phyloP scores from a whole-genome alignment of 176 grass and related monocot genomes.

The Calamus simplicifolius region DNA sequence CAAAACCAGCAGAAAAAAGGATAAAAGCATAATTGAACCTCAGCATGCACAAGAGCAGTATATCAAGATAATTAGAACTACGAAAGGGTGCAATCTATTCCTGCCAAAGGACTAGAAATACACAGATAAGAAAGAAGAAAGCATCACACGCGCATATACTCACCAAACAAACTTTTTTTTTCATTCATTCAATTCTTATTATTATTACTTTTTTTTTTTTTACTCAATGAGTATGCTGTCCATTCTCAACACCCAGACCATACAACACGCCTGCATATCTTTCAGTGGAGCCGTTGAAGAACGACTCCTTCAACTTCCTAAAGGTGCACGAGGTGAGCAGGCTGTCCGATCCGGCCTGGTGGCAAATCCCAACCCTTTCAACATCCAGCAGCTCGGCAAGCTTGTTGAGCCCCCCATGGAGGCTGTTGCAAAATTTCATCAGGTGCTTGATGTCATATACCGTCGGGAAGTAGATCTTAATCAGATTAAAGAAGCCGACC shows the following conservation, averaged over 20 bases:
- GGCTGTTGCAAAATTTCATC: constrained; percentile 50
- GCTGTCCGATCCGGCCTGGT: constrained; percentile 68
- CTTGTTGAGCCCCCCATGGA: constrained; percentile 65
- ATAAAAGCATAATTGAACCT: too few species aligned
- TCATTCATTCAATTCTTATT: constrained; percentile 26
- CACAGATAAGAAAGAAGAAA: not conserved
- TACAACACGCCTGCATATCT: constrained; percentile 63
- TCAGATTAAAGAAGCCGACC: constrained; percentile 32
- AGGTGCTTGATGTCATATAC: constrained; percentile 79
- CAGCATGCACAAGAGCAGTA: not conserved
- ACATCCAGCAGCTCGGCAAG: constrained; percentile 39
- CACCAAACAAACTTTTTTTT: constrained; percentile 5
- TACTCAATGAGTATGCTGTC: constrained; percentile 29
- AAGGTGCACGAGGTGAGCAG: constrained; percentile 40
- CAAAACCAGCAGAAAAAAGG: too few species aligned
- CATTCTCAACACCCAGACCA: constrained; percentile 48
- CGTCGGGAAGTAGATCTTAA: constrained; percentile 52
- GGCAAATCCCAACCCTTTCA: constrained; percentile 45
- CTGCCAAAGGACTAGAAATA: not conserved
- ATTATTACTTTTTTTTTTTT: constrained; percentile 38
- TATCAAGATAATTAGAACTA: not conserved
- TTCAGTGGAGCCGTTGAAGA: constrained; percentile 28
- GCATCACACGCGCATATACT: not conserved
- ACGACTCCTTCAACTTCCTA: constrained; percentile 41
- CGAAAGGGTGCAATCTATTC: not conserved